phyloP scores from a whole-genome alignment of 139 green algal genomes.

The Limnomonas spitsbergensis region DNA sequence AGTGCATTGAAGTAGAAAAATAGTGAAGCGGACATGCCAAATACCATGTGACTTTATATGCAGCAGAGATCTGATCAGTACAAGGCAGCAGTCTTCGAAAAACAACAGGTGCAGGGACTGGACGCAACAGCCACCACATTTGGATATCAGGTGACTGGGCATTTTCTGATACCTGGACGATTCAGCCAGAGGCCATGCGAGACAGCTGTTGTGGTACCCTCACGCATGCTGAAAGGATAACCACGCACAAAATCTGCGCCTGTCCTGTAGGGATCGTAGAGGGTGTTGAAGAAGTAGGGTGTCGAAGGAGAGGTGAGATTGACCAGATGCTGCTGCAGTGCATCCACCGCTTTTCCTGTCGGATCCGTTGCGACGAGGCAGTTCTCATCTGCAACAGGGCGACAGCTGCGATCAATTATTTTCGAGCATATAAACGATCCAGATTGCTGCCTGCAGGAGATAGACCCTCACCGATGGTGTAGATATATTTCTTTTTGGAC shows the following conservation, averaged over 20 bases:
- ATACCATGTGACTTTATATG: background rate
- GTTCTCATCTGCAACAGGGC: conserved; percentile 61
- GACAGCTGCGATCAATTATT: background rate
- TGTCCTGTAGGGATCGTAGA: conserved; percentile 78
- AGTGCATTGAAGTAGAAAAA: too few relatives aligned
- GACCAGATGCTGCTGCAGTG: conserved; percentile 78
- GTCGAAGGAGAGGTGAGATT: conserved; percentile 82
- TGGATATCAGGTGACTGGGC: background rate
- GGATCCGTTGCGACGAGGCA: conserved; percentile 71
- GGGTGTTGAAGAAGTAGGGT: conserved; percentile 88
- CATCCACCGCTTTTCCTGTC: conserved; percentile 72
- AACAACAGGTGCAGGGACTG: too few relatives aligned
- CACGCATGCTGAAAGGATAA: conserved; percentile 67
- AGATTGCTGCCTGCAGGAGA: background rate
- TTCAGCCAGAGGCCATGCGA: conserved; percentile 86
- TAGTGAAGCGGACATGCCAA: background rate
- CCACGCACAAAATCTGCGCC: conserved; percentile 77
- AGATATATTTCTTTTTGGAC: conserved; percentile 83
- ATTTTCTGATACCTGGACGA: conserved; percentile 35
- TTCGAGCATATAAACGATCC: background rate
- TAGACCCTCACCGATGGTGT: conserved; percentile 60
- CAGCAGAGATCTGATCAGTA: too few relatives aligned
- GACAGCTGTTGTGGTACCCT: conserved; percentile 74
- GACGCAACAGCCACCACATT: too few relatives aligned
- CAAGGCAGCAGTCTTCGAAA: too few relatives aligned